phyloP scores from a whole-genome alignment of 2,329 filamentous ascomycete species.

The Talaromyces sp. region DNA sequence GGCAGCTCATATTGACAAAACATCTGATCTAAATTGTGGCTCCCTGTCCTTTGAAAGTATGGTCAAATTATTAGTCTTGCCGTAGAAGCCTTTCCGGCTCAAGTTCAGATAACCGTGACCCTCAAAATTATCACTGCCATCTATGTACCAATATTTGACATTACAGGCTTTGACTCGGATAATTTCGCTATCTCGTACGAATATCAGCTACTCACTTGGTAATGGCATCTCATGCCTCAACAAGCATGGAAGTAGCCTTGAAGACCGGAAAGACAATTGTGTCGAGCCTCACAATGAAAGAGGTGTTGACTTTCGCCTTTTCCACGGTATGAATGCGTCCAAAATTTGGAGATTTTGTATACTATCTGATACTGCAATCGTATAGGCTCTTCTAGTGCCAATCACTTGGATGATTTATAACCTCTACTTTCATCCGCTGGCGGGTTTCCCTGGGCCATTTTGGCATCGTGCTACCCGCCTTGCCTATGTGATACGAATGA shows the following conservation, averaged over 20 bases:
- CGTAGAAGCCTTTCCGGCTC: too few species aligned
- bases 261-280: background rate
- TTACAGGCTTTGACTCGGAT: too few species aligned
- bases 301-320: background rate
- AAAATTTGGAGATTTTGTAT: too few species aligned
- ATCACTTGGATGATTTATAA: constrained; percentile 1
- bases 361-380: background rate
- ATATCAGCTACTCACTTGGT: too few species aligned
- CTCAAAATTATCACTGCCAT: too few species aligned
- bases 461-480: background rate
- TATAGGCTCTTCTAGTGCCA: background rate
- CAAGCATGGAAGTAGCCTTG: background rate
- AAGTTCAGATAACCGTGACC: too few species aligned
- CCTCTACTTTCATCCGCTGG: constrained; percentile 32
- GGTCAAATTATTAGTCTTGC: too few species aligned
- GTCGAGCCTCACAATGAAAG: background rate
- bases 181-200: too few species aligned
- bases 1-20: too few species aligned
- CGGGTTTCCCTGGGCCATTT: constrained; percentile 27
- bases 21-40: too few species aligned
- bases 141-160: too few species aligned
- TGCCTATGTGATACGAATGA: background rate
- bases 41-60: too few species aligned
- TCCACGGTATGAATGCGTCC: background rate
- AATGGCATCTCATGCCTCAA: background rate